A percentile compares a stretch with the other conserved stretches of the same genome.
phyloP scores from a whole-genome alignment of 1,284 basidiomycete genomes.

The Austroboletus rostrupii region DNA sequence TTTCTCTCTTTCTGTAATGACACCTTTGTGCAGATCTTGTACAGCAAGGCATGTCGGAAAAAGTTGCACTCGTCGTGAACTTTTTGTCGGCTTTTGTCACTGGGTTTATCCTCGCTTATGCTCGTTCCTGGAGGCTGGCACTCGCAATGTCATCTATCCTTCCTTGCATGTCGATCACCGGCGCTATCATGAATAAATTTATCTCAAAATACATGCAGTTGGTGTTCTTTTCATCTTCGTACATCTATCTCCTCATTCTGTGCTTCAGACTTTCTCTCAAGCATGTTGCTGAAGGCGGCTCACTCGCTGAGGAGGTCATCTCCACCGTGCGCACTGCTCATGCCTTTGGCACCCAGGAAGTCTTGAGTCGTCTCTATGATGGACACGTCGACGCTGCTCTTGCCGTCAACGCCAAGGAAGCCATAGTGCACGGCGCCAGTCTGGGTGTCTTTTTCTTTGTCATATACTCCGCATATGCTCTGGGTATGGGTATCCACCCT shows the following conservation, averaged over 20 bases:
- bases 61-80: conserved; percentile 67
- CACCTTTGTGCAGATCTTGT: conserved; percentile 58
- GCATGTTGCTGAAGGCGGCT: conserved; percentile 79
- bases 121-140: conserved; percentile 79
- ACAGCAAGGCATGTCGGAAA: conserved; percentile 87
- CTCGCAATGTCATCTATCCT: conserved; percentile 85
- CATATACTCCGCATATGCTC: conserved; percentile 70
- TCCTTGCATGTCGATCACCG: conserved; percentile 81
- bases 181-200: conserved; percentile 77
- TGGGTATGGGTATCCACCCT: conserved; percentile 40
- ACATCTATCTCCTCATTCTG: neutral
- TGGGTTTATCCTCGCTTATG: conserved; percentile 77
- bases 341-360: conserved; percentile 83
- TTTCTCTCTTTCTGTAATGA: neutral
- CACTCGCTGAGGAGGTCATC: conserved; percentile 91
- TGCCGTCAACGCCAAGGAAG: conserved; percentile 62
- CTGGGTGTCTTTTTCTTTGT: conserved; percentile 78
- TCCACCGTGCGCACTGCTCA: conserved; percentile 86
- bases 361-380: conserved; percentile 71
- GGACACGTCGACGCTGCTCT: conserved; percentile 54
- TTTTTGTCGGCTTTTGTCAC: conserved; percentile 69
- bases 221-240: conserved; percentile 27
- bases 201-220: conserved; percentile 70
- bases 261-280: conserved; percentile 57
- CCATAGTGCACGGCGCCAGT: conserved; percentile 64